Percentiles rank a stretch among this genome's conserved stretches.
phyloP scores from a whole-genome alignment of 768 basidiomycete genomes.

The Cystoderma amianthinum region DNA sequence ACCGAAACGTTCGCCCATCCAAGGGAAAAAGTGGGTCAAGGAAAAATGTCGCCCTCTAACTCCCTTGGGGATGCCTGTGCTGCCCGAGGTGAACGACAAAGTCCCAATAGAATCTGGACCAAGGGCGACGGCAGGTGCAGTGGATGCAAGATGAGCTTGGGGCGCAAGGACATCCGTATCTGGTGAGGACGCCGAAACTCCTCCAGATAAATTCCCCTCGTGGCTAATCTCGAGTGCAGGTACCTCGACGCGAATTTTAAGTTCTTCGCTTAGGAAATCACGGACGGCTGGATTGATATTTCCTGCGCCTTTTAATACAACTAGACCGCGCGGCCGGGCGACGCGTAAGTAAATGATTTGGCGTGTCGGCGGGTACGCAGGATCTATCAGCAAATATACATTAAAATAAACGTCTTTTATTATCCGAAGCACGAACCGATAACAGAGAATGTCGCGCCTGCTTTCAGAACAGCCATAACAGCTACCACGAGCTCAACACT shows the following conservation, averaged over 20 bases:
- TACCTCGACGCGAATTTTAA: constrained; percentile 85
- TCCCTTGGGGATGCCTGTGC: constrained; percentile 98
- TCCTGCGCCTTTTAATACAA: constrained; percentile 90
- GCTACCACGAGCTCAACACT: constrained; percentile 96
- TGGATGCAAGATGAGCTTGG: constrained; percentile 47
- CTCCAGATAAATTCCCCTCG: constrained; percentile 62
- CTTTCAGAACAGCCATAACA: constrained; percentile 94
- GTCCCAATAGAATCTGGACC: constrained; percentile 97
- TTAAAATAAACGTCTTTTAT: neutral
- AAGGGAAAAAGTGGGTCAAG: constrained; percentile 98
- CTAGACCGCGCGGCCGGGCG: constrained; percentile 83
- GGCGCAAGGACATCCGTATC: constrained; percentile 55
- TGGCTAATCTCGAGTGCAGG: constrained; percentile 77
- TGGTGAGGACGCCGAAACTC: constrained; percentile 24
- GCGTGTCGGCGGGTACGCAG: constrained; percentile 90
- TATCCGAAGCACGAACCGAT: constrained; percentile 56
- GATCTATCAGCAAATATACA: constrained; percentile 48
- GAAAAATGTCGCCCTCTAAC: constrained; percentile 93
- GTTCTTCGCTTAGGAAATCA: constrained; percentile 69
- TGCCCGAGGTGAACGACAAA: constrained; percentile 93
- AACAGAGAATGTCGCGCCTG: constrained; percentile 94
- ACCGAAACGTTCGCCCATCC: constrained; percentile 91
- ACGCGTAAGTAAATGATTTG: constrained; percentile 93
- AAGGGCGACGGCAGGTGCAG: constrained; percentile 74
- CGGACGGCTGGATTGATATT: constrained; percentile 73